These are phyloP conservation scores for Epipyxis sp. DNA, from an alignment of 108 stramenopile genomes.

Conservation along the genomic window DNA sequence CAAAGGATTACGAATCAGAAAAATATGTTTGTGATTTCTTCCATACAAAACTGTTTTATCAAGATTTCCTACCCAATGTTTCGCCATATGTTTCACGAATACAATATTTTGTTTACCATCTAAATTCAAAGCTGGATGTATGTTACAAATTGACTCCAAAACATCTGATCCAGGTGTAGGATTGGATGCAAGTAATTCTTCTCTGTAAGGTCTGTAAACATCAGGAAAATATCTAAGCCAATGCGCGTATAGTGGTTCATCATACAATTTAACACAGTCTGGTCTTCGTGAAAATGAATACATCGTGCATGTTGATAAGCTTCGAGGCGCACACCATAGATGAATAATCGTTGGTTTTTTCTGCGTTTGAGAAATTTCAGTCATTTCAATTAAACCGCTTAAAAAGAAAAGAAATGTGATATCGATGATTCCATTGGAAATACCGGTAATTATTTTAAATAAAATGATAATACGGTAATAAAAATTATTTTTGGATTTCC, in stretches of 20 bases:
- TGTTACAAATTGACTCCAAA: not conserved
- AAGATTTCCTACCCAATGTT: conserved; percentile 65
- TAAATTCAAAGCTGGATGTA: conserved; percentile 16
- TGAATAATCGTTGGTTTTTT: conserved; percentile 63
- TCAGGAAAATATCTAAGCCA: conserved; percentile 43
- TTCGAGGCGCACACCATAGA: conserved; percentile 85
- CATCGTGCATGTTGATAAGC: conserved; percentile 78
- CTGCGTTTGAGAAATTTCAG: too few species aligned
- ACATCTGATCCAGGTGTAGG: conserved; percentile 22
- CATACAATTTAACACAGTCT: conserved; percentile 61
- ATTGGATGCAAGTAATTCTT: conserved; percentile 59
- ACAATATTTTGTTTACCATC: conserved; percentile 46
- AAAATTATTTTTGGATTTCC: too few species aligned
- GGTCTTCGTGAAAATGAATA: conserved; percentile 76
- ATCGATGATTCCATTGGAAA: too few species aligned
- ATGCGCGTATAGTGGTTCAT: conserved; percentile 76
- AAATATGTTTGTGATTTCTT: conserved; percentile 37
- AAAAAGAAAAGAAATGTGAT: too few species aligned
- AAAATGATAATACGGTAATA: too few species aligned
- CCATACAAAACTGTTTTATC: conserved; percentile 63
- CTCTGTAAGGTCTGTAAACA: conserved; percentile 64
- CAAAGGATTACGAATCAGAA: conserved; percentile 41
- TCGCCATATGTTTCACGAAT: conserved; percentile 89
- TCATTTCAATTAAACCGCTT: too few species aligned
- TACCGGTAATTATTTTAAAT: too few species aligned